Evolutionary conservation across 2,329 filamentous ascomycete genomes (phyloP).

Genomic region (Neonectria ditissima): DNA sequence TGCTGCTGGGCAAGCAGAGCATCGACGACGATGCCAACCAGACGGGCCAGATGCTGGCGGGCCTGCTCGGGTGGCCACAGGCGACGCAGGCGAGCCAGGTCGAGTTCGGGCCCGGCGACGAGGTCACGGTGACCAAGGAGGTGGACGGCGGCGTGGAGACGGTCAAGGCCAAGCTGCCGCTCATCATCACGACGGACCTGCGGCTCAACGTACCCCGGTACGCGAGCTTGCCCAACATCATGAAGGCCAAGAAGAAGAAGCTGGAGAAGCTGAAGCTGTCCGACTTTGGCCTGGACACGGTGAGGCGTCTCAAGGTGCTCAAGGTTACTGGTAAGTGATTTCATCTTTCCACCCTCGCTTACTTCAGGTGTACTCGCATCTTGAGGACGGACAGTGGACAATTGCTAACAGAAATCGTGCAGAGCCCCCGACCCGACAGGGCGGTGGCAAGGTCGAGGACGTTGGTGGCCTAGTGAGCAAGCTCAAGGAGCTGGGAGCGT

Average conservation of each 20-base stretch:
- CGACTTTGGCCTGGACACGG: slow-evolving; percentile 83
- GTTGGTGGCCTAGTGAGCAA: slow-evolving; percentile 94
- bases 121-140: slow-evolving; percentile 85
- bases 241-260: slow-evolving; percentile 99
- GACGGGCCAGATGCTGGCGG: slow-evolving; percentile 98
- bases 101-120: slow-evolving; percentile 76
- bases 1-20: slow-evolving; percentile 96
- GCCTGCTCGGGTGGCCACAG: slow-evolving; percentile 91
- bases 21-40: slow-evolving; percentile 97
- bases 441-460: slow-evolving; percentile 96
- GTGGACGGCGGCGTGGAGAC: slow-evolving; percentile 97
- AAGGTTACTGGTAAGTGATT: slow-evolving; percentile 81
- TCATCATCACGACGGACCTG: slow-evolving; percentile 96
- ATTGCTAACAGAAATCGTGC: slow-evolving; percentile 36
- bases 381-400: neutral
- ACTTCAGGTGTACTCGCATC: neutral
- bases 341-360: neutral
- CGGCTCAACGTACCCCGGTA: slow-evolving; percentile 95
- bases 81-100: slow-evolving; percentile 93
- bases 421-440: slow-evolving; percentile 90
- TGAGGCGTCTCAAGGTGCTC: slow-evolving; percentile 84
- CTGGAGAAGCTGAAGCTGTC: slow-evolving; percentile 89
- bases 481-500: slow-evolving; percentile 94
- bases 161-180: slow-evolving; percentile 83
- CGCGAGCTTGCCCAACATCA: slow-evolving; percentile 96